Percentiles rank a stretch among this genome's conserved stretches.
Conservation (phyloP, 148 eudicot genomes). For the Rhododendron mucronatum region DNA sequence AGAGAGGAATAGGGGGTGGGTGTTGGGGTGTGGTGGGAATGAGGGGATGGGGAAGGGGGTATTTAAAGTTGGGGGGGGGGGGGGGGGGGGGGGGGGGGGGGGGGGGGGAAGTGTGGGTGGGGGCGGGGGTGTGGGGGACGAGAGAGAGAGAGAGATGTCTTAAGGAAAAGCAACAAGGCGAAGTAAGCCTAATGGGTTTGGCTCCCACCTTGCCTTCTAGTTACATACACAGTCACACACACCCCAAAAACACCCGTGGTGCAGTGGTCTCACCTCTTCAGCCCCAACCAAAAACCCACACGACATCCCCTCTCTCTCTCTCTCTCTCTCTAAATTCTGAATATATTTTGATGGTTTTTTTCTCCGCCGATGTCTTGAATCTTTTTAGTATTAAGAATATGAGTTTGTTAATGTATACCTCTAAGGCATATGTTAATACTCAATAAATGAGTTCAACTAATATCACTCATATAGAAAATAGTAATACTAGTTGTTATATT, state of each 20-base stretch:
- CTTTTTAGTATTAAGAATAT: too few relatives aligned
- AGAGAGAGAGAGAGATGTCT: slow-evolving; percentile 17
- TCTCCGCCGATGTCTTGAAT: too few relatives aligned
- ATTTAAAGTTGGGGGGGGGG: not conserved
- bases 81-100: not conserved
- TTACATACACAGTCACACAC: not conserved
- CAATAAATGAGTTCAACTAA: too few relatives aligned
- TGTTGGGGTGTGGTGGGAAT: not conserved
- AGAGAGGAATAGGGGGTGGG: not conserved
- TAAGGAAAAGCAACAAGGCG: slow-evolving; percentile 18
- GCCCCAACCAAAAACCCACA: slow-evolving; percentile 19
- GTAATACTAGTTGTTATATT: too few relatives aligned
- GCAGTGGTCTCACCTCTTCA: slow-evolving; percentile 8
- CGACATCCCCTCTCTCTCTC: too few relatives aligned
- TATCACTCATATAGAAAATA: too few relatives aligned
- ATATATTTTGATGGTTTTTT: too few relatives aligned
- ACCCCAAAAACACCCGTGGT: slow-evolving; percentile 8
- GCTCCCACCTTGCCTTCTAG: slow-evolving; percentile 15
- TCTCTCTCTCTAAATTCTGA: too few relatives aligned
- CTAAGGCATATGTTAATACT: too few relatives aligned
- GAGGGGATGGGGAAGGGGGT: not conserved
- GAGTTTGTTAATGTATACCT: too few relatives aligned
- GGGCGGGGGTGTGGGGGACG: not conserved
- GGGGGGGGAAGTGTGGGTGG: not conserved
- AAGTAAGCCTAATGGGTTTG: not conserved